Evolutionary conservation across 2,329 filamentous ascomycete species (phyloP).

Genomic region (Botryosphaeria dothidea): DNA sequence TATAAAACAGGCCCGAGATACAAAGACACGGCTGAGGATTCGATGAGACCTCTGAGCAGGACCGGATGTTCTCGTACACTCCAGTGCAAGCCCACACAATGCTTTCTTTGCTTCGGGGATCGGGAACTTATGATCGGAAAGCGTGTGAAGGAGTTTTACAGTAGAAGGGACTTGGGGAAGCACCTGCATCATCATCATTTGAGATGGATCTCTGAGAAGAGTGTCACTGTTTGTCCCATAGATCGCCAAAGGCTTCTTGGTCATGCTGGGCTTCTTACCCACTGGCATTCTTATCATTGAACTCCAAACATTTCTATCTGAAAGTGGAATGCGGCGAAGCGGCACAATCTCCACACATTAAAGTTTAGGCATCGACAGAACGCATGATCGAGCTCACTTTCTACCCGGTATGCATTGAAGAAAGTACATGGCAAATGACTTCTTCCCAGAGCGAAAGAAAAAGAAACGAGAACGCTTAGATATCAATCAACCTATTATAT

Average conservation of each 20-base stretch:
- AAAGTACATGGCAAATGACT: no score
- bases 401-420: no score
- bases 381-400: no score
- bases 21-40: background rate
- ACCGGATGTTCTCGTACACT: background rate
- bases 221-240: background rate
- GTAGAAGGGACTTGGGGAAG: background rate
- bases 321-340: background rate
- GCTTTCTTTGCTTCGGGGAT: background rate
- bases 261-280: background rate
- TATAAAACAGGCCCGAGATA: background rate
- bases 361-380: no score
- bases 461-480: no score
- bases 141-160: background rate
- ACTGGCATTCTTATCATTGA: background rate
- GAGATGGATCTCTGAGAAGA: background rate
- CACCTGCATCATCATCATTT: background rate
- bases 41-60: background rate
- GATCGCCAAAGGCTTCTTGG: background rate
- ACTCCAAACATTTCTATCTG: background rate
- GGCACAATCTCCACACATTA: no score
- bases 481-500: no score
- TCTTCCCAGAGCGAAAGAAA: no score
- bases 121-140: background rate
- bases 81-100: background rate